Evolutionary conservation across 768 basidiomycete species (phyloP), one percentile per base, ranked within the genome.

Genomic region (Tephrocybe sp.): DNA sequence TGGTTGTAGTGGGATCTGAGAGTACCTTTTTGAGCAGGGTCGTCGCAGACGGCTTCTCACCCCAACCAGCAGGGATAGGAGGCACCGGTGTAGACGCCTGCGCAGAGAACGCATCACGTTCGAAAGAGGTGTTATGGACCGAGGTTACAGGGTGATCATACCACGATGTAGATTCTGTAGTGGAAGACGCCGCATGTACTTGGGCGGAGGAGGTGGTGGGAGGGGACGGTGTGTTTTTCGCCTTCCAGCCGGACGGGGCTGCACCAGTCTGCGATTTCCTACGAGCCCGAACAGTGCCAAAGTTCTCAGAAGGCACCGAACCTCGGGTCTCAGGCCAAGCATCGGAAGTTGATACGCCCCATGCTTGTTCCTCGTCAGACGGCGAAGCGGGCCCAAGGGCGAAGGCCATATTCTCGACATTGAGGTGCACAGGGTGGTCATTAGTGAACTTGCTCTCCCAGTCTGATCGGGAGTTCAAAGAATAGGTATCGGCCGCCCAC

Each of bases 221-320:
- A 51, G 54, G 24, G n/a, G 55, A 49, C 12, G 48, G 30, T 14
- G 46, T 43, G n/a, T 55, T 34, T 39, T 56, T 61, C 3, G 47
- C 44, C 32, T 58, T 59, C 62, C 60, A 63, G n/a, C 56, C 62
- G 8, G 60, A 61, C 3, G 58, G 51, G 7, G 58, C 43, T 2
- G 36, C 58, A 21, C 50, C 43, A 15, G 58, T 45, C 15, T 49
- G 45, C 3, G 51, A 50, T 45, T 51, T 48, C 14, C 32, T 48
- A 37, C 50, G 60, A 15, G 48, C 54, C 12, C 58, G 50, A 38
- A 42, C 45, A 25, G 41, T 48, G n/a, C 53, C 58, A 24, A 20
- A 21, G 15, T 37, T 21, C 12, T 48, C 44, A 7, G 45, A 30
- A 18, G 41, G 42, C 40, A 14, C 24, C 9, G 49, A 45, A 2